These are phyloP conservation scores for Immersiporthe knoxdaviesiana DNA, from an alignment of 2,329 filamentous ascomycete species.

Conservation along the genomic window DNA sequence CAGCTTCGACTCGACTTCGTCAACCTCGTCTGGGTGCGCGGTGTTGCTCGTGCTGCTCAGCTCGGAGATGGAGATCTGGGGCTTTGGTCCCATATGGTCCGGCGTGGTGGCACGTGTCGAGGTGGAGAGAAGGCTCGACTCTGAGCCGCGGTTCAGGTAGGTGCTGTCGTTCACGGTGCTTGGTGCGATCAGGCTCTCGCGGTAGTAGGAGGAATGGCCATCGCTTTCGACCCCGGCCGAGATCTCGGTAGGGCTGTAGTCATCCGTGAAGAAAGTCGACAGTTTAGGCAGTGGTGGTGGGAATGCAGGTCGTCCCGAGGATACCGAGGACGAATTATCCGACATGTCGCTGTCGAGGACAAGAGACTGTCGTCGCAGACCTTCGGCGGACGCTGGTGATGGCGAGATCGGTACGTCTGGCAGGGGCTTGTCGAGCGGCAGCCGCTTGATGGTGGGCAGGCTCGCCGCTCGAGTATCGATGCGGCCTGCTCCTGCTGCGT, in stretches of 20 bases:
- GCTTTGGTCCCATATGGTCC: slow-evolving; percentile 61
- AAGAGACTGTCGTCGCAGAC: slow-evolving; percentile 48
- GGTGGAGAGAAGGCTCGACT: slow-evolving; percentile 76
- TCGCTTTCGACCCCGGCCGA: slow-evolving; percentile 53
- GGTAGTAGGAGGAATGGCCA: slow-evolving; percentile 56
- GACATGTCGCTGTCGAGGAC: slow-evolving; percentile 46
- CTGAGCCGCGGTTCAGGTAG: slow-evolving; percentile 79
- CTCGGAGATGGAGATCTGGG: slow-evolving; percentile 67
- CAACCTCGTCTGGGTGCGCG: slow-evolving; percentile 71
- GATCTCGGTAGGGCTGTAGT: slow-evolving; percentile 52
- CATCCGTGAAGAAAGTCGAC: slow-evolving; percentile 54
- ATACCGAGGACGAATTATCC: slow-evolving; percentile 50
- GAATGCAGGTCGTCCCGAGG: slow-evolving; percentile 53
- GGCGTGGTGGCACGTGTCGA: slow-evolving; percentile 90
- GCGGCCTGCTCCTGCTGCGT: slow-evolving; percentile 37
- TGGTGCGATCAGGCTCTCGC: slow-evolving; percentile 73
- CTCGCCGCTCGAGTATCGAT: slow-evolving; percentile 33
- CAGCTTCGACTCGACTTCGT: slow-evolving; percentile 81
- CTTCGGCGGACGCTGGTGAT: slow-evolving; percentile 44
- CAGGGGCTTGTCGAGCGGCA: slow-evolving; percentile 68
- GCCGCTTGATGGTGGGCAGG: slow-evolving; percentile 42
- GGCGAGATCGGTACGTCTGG: slow-evolving; percentile 65
- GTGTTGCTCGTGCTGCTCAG: slow-evolving; percentile 69
- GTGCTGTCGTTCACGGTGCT: slow-evolving; percentile 80
- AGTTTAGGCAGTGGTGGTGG: slow-evolving; percentile 62